Evolutionary conservation across 2,329 filamentous ascomycete genomes (phyloP).

Genomic region (Orbilia oligospora): DNA sequence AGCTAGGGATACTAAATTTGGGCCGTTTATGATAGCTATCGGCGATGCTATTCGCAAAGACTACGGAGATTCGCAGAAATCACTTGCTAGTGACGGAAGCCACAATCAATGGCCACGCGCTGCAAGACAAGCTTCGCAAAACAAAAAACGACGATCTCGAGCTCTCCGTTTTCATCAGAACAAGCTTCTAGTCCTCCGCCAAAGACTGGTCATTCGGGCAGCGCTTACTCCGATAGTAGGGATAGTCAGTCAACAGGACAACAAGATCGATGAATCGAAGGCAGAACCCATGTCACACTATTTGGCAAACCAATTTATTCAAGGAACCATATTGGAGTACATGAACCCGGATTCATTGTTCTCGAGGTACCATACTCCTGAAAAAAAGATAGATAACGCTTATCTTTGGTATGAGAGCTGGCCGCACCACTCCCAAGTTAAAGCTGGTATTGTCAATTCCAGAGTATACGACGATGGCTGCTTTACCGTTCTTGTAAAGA

Average conservation of each 20-base stretch:
- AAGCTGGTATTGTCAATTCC: background rate
- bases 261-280: background rate
- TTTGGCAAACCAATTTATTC: background rate
- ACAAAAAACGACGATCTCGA: too few species aligned
- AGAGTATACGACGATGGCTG: background rate
- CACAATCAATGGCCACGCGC: too few species aligned
- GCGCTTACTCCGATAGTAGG: too few species aligned
- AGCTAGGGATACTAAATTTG: too few species aligned
- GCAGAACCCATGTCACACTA: background rate
- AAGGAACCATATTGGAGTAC: background rate
- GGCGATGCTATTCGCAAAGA: too few species aligned
- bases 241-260: background rate
- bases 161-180: too few species aligned
- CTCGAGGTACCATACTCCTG: background rate
- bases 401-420: slow-evolving; percentile 5
- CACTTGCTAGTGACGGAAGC: too few species aligned
- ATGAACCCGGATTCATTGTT: background rate
- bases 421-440: background rate
- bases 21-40: too few species aligned
- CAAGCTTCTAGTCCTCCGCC: too few species aligned
- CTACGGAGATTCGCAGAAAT: too few species aligned
- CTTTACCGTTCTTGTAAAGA: background rate
- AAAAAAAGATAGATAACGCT: background rate
- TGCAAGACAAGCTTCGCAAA: too few species aligned
- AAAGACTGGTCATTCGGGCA: too few species aligned